phyloP scores from a whole-genome alignment of 768 basidiomycete species.

The Pleurotus pulmonarius region DNA sequence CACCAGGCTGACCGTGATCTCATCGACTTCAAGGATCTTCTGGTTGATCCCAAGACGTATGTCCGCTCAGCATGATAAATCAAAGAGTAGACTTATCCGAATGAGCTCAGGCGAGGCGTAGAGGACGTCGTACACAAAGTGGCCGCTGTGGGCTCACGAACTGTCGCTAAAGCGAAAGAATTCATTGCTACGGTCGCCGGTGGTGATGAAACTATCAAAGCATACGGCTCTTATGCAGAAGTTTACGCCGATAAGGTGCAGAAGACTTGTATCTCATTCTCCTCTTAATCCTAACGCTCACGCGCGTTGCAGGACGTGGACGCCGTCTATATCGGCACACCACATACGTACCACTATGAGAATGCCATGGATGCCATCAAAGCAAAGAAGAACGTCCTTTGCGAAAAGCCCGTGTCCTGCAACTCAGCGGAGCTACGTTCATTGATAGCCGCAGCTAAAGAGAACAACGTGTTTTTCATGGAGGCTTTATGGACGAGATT shows the following conservation, averaged over 20 bases:
- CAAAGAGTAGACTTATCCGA: background rate
- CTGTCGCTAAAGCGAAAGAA: conserved; percentile 58
- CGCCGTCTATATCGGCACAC: conserved; percentile 80
- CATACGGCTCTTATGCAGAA: conserved; percentile 70
- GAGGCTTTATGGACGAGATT: conserved; percentile 90
- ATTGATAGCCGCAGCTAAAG: conserved; percentile 69
- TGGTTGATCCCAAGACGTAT: conserved; percentile 71
- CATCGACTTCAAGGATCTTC: conserved; percentile 52
- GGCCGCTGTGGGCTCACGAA: conserved; percentile 76
- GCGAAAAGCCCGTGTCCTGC: conserved; percentile 85
- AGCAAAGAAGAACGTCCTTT: conserved; percentile 81
- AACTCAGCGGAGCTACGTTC: conserved; percentile 75
- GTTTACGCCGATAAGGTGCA: conserved; percentile 68
- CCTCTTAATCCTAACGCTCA: background rate
- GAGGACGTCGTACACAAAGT: conserved; percentile 67
- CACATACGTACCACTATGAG: conserved; percentile 79
- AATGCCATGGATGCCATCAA: conserved; percentile 74
- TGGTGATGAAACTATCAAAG: conserved; percentile 53
- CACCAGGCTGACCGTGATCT: background rate
- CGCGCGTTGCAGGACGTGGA: conserved; percentile 54
- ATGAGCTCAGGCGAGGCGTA: conserved; percentile 51
- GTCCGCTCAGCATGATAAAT: background rate
- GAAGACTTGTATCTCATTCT: background rate
- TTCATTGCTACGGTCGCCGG: conserved; percentile 57
- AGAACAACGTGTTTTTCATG: conserved; percentile 84